Evolutionary conservation across 768 basidiomycete species (phyloP).

Genomic region (Lentinula edodes): DNA sequence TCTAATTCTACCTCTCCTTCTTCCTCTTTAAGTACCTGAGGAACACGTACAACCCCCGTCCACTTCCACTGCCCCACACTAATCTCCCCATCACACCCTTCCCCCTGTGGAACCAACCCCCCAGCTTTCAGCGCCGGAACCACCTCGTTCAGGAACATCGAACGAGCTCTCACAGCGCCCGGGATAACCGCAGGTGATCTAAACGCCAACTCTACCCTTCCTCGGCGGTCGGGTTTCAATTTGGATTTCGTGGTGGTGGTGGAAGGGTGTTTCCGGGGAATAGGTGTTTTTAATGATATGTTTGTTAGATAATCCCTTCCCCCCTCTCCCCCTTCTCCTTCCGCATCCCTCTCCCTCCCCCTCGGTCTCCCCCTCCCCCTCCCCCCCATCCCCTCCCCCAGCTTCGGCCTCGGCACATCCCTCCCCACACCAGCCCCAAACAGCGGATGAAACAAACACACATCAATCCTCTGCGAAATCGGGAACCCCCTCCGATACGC

Average conservation of each 20-base stretch:
- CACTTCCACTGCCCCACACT: constrained; percentile 23
- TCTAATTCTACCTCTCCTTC: not conserved
- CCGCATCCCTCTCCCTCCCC: too few species aligned
- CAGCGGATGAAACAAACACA: constrained; percentile 28
- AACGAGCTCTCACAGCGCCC: not conserved
- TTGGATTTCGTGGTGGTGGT: not conserved
- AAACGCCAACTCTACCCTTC: not conserved
- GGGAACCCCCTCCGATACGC: constrained; percentile 3
- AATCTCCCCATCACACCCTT: constrained; percentile 8
- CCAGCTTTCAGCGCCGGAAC: constrained; percentile 25
- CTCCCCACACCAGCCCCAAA: too few species aligned
- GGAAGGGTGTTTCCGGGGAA: not conserved
- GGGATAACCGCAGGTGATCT: not conserved
- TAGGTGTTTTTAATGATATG: not conserved
- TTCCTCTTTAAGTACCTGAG: too few species aligned
- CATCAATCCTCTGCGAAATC: constrained; percentile 15
- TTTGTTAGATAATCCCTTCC: not conserved
- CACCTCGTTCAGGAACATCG: constrained; percentile 25
- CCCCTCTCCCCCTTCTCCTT: too few species aligned
- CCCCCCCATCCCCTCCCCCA: too few species aligned
- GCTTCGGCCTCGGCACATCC: constrained; percentile 18
- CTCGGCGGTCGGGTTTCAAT: not conserved
- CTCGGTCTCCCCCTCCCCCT: too few species aligned
- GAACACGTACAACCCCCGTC: constrained; percentile 34
- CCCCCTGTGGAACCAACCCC: constrained; percentile 23